Evolutionary conservation across 768 basidiomycete genomes (phyloP).

Genomic region (Udeniomyces megalosporus): DNA sequence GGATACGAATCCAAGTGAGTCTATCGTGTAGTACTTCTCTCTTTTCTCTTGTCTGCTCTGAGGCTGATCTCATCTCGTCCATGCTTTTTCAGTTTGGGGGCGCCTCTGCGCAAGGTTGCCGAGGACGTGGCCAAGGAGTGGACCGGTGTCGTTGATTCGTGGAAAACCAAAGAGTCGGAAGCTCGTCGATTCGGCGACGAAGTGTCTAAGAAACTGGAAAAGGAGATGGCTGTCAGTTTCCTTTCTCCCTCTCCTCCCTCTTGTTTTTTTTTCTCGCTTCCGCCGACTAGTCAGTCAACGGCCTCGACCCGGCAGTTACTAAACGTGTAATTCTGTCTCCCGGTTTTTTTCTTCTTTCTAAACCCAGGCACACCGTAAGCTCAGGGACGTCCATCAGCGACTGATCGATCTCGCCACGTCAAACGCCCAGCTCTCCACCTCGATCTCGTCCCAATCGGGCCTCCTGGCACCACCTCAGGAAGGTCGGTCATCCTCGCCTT

Average conservation of each 20-base stretch:
- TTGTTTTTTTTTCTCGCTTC: neutral
- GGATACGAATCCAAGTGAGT: constrained; percentile 7
- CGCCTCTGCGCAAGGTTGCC: constrained; percentile 11
- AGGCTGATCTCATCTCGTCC: too few relatives aligned
- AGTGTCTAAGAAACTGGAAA: constrained; percentile 7
- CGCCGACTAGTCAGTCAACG: too few relatives aligned
- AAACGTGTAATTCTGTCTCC: too few relatives aligned
- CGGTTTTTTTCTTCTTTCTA: too few relatives aligned
- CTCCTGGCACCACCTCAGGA: neutral
- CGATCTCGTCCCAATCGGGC: neutral
- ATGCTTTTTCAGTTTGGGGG: neutral
- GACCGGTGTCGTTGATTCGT: constrained; percentile 1
- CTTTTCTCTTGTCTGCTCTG: too few relatives aligned
- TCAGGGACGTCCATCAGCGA: neutral
- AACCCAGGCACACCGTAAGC: neutral
- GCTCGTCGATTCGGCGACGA: constrained; percentile 9
- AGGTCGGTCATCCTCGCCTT: neutral
- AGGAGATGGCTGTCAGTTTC: constrained; percentile 9
- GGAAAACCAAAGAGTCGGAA: constrained; percentile 10
- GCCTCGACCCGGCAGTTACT: too few relatives aligned
- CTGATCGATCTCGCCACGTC: neutral
- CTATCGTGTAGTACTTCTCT: too few relatives aligned
- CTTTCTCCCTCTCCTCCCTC: neutral
- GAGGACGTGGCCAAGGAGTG: constrained; percentile 15
- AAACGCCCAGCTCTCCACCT: neutral